phyloP scores from a whole-genome alignment of 192 early-diverging fungal genomes.

The Backusella tarrabulga region DNA sequence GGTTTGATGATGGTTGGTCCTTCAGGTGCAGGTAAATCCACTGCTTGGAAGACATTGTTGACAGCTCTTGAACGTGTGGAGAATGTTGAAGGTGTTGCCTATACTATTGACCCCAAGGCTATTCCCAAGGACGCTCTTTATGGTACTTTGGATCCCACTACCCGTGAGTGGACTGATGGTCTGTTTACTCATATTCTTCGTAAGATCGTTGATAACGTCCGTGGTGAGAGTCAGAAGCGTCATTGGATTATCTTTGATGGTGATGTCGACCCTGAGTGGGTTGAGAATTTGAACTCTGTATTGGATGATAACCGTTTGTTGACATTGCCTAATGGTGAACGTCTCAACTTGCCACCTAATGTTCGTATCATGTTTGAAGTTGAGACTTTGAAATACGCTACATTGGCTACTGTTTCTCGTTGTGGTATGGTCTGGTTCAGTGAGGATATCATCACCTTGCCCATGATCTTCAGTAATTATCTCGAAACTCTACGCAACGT shows the following conservation, averaged over 20 bases:
- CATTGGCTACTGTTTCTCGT: constrained; percentile 95
- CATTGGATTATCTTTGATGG: constrained; percentile 99
- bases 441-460: constrained; percentile 79
- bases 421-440: constrained; percentile 99
- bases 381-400: constrained; percentile 97
- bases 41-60: constrained; percentile 92
- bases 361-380: constrained; percentile 99
- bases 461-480: constrained; percentile 83
- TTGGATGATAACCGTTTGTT: constrained; percentile 97
- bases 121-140: constrained; percentile 97
- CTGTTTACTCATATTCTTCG: constrained; percentile 96
- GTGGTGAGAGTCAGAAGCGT: constrained; percentile 89
- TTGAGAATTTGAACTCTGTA: constrained; percentile 97
- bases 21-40: constrained; percentile 93
- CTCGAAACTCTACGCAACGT: constrained; percentile 71
- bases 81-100: constrained; percentile 84
- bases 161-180: constrained; percentile 99
- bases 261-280: constrained; percentile 99
- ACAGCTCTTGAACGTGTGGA: constrained; percentile 88
- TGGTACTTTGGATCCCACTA: constrained; percentile 94
- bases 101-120: constrained; percentile 98
- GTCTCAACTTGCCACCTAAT: constrained; percentile 90
- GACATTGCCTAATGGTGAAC: constrained; percentile 98
- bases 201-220: constrained; percentile 97
- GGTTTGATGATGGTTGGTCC: constrained; percentile 99